These are phyloP conservation scores for Cadophora sp. DNA, from an alignment of 2,329 filamentous ascomycete species.

Conservation along the genomic window DNA sequence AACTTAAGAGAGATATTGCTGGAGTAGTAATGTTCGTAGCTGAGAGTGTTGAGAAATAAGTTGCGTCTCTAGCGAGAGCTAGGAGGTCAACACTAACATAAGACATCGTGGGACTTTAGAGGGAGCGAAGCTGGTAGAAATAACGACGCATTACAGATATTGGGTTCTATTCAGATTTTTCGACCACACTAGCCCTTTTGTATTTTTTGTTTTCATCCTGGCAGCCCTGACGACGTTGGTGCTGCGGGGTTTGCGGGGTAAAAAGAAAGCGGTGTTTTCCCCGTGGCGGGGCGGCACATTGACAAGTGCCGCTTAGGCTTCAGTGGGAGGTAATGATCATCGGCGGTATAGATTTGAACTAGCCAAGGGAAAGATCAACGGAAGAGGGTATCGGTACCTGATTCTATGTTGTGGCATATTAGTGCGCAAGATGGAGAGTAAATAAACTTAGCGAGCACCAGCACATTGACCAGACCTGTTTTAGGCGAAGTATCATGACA, in stretches of 20 bases:
- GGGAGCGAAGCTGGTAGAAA: background rate
- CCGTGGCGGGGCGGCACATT: slow-evolving; percentile 2
- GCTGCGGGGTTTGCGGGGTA: slow-evolving; percentile 8
- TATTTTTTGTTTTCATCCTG: background rate
- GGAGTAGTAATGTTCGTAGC: slow-evolving; percentile 14
- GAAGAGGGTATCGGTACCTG: background rate
- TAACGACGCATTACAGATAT: too few relatives aligned
- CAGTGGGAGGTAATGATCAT: background rate
- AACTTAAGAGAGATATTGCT: slow-evolving; percentile 17
- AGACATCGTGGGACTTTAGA: background rate
- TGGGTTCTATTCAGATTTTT: background rate
- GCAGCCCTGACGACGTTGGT: background rate
- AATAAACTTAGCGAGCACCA: background rate
- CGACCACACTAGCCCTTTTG: background rate
- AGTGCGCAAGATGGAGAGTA: background rate
- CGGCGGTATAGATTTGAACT: background rate
- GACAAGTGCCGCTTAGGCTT: background rate
- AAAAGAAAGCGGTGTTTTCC: background rate
- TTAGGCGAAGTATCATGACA: background rate
- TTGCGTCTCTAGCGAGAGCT: slow-evolving; percentile 20
- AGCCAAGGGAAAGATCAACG: background rate
- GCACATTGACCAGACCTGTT: background rate
- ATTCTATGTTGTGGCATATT: background rate
- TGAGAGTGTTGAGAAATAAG: slow-evolving; percentile 14
- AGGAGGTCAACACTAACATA: slow-evolving; percentile 16